Evolutionary conservation across 176 grass and related monocot genomes (phyloP).

Genomic region (bread wheat (Triticum aestivum)): IWGSC_CS_RefSeq_v2.1 NC_057805.1:348120181-348120680

Average conservation of each 20-base stretch:
- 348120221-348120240: conserved; percentile 53
- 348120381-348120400: conserved; percentile 73
- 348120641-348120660: neutral
- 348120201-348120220: conserved; percentile 65
- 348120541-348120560: neutral
- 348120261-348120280: neutral
- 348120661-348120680: neutral
- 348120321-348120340: conserved; percentile 69
- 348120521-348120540: conserved; percentile 36
- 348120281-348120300: neutral
- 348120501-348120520: conserved; percentile 77
- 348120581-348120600: neutral
- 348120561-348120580: neutral
- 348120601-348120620: neutral
- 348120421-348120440: conserved; percentile 76
- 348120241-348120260: neutral
- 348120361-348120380: conserved; percentile 69
- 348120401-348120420: conserved; percentile 89
- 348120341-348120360: conserved; percentile 76
- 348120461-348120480: conserved; percentile 69
- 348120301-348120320: neutral
- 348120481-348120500: conserved; percentile 74
- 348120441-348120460: conserved; percentile 69
- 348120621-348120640: neutral
- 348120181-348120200: conserved; percentile 74